A percentile compares a stretch with the other conserved stretches of the same genome.
phyloP scores from a whole-genome alignment of 2,329 filamentous ascomycete genomes.

The Neonectria faginata region DNA sequence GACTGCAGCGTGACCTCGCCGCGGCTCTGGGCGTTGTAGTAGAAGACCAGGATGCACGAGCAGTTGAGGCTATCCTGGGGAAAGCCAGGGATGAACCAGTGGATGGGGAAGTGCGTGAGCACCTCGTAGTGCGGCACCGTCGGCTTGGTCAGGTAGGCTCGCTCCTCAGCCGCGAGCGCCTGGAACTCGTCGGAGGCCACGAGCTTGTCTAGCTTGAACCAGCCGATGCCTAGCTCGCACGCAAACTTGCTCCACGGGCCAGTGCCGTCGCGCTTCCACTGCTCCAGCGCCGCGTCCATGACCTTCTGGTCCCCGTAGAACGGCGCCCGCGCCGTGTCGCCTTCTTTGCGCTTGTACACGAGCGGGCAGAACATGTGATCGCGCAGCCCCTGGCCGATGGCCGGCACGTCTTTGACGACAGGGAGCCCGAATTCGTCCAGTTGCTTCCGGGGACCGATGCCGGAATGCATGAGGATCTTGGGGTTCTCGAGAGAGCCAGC shows the following conservation, averaged over 20 bases:
- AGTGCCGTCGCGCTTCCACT: slow-evolving; percentile 59
- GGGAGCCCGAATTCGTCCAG: slow-evolving; percentile 6
- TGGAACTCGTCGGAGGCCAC: slow-evolving; percentile 60
- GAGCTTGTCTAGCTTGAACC: slow-evolving; percentile 57
- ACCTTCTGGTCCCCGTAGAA: slow-evolving; percentile 59
- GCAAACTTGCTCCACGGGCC: slow-evolving; percentile 55
- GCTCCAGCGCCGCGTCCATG: slow-evolving; percentile 58
- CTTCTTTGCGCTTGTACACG: slow-evolving; percentile 54
- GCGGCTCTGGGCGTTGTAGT: slow-evolving; percentile 65
- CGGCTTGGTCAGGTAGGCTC: slow-evolving; percentile 58
- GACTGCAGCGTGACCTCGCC: slow-evolving; percentile 66
- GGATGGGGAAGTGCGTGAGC: slow-evolving; percentile 58
- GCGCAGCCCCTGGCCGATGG: slow-evolving; percentile 55
- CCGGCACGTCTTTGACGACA: slow-evolving; percentile 51
- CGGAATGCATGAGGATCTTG: slow-evolving; percentile 53
- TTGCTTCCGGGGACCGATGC: neutral
- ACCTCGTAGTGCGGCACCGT: slow-evolving; percentile 71
- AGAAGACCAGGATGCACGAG: slow-evolving; percentile 57
- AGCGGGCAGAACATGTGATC: slow-evolving; percentile 56
- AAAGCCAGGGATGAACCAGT: slow-evolving; percentile 56
- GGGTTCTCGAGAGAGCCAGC: slow-evolving; percentile 57
- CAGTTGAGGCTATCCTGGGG: slow-evolving; percentile 54
- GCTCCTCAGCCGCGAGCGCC: slow-evolving; percentile 57
- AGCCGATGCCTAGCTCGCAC: slow-evolving; percentile 56
- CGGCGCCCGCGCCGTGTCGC: slow-evolving; percentile 55